phyloP scores from a whole-genome alignment of 2,329 filamentous ascomycete genomes.

The Trichoderma koningii region DNA sequence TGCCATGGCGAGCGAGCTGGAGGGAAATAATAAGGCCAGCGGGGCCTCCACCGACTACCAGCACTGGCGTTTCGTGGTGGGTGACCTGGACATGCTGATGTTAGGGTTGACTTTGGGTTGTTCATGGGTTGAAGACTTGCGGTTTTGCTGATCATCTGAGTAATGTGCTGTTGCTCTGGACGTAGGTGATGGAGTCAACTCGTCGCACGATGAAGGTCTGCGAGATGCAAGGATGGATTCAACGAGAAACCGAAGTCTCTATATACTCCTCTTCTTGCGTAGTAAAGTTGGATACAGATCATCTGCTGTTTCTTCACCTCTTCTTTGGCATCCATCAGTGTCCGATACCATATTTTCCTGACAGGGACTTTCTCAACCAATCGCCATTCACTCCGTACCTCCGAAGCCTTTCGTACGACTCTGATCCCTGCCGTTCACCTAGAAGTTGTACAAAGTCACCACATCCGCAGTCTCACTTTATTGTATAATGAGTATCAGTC shows the following conservation, averaged over 20 bases:
- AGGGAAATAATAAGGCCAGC: conserved; percentile 8
- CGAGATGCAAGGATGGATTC: neutral
- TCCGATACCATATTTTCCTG: neutral
- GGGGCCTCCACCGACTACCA: conserved; percentile 12
- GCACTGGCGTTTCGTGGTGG: conserved; percentile 3
- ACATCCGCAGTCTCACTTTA: too few species aligned
- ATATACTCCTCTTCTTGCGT: neutral
- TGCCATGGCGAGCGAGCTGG: conserved; percentile 5
- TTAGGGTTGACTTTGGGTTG: neutral
- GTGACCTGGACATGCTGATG: neutral
- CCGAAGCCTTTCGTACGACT: neutral
- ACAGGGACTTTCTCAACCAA: neutral
- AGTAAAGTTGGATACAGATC: neutral
- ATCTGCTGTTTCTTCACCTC: neutral
- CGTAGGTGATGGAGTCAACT: neutral
- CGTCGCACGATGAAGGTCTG: neutral
- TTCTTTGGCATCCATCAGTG: neutral
- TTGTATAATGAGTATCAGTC: neutral
- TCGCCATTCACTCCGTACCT: neutral
- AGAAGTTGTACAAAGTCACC: neutral
- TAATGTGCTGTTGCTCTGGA: neutral
- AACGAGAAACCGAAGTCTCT: neutral
- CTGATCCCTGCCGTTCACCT: too few species aligned
- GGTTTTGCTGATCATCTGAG: neutral
- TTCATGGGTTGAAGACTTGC: neutral